These are phyloP conservation scores for Beauveria rudraprayagi DNA, from an alignment of 2,329 filamentous ascomycete genomes.

Conservation along the genomic window DNA sequence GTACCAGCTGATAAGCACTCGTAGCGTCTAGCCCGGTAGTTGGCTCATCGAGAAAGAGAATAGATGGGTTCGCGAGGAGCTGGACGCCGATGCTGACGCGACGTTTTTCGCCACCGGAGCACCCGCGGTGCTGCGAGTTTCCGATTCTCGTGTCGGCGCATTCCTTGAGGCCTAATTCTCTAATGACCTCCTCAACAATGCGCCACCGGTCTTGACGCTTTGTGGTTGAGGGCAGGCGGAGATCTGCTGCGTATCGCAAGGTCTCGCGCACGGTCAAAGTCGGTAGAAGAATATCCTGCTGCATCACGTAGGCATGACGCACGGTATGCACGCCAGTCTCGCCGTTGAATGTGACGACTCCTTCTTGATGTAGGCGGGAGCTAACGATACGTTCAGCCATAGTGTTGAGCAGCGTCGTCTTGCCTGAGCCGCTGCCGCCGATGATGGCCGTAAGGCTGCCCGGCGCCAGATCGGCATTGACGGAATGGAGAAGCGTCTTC, in stretches of 20 bases:
- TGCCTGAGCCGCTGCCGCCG: slow-evolving; percentile 65
- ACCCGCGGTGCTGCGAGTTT: slow-evolving; percentile 62
- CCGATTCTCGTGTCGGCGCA: slow-evolving; percentile 70
- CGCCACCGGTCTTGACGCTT: slow-evolving; percentile 48
- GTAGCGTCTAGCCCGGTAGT: slow-evolving; percentile 73
- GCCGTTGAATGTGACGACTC: slow-evolving; percentile 55
- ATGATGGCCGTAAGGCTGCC: slow-evolving; percentile 69
- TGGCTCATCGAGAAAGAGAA: slow-evolving; percentile 71
- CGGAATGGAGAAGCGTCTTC: slow-evolving; percentile 52
- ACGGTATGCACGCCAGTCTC: slow-evolving; percentile 43
- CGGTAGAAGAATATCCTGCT: slow-evolving; percentile 66
- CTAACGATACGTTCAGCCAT: slow-evolving; percentile 62
- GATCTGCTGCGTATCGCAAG: slow-evolving; percentile 61
- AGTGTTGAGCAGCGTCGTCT: slow-evolving; percentile 63
- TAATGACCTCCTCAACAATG: slow-evolving; percentile 68
- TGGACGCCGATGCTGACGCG: slow-evolving; percentile 71
- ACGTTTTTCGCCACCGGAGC: slow-evolving; percentile 72
- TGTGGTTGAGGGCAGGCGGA: slow-evolving; percentile 58
- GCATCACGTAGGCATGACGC: slow-evolving; percentile 63
- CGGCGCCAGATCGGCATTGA: slow-evolving; percentile 55
- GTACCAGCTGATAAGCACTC: slow-evolving; percentile 65
- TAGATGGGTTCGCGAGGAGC: slow-evolving; percentile 68
- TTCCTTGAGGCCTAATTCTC: slow-evolving; percentile 68
- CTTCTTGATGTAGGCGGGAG: slow-evolving; percentile 41
- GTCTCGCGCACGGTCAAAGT: slow-evolving; percentile 71